Evolutionary conservation across 169 alveolate species (phyloP).

Genomic region (Plasmodium gallinaceum): DNA sequence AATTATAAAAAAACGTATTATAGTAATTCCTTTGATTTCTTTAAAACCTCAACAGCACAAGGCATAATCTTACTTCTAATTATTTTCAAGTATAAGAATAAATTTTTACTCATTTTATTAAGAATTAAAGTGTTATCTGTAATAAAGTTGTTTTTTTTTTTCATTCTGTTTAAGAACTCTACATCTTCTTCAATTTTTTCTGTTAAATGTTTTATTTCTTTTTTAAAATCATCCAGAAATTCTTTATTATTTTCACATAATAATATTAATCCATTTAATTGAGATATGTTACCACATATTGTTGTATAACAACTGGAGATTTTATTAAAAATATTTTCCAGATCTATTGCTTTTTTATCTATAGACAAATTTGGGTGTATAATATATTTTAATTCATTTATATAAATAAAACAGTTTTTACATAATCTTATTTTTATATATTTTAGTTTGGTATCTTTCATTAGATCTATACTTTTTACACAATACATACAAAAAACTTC

Average conservation of each 20-base stretch:
- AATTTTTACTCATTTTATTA: conserved; percentile 61
- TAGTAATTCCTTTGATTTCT: conserved; percentile 46
- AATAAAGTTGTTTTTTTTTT: conserved; percentile 37
- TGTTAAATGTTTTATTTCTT: conserved; percentile 30
- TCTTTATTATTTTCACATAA: conserved; percentile 70
- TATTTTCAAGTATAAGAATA: conserved; percentile 38
- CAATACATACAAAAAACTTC: conserved; percentile 55
- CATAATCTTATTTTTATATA: conserved; percentile 68
- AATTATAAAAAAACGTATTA: background rate
- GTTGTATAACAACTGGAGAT: conserved; percentile 58
- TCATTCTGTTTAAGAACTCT: conserved; percentile 40
- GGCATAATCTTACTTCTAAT: conserved; percentile 65
- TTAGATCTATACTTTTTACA: conserved; percentile 46
- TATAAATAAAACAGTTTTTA: conserved; percentile 61
- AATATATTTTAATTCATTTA: conserved; percentile 69
- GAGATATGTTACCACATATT: conserved; percentile 56
- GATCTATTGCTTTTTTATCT: conserved; percentile 59
- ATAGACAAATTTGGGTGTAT: conserved; percentile 60
- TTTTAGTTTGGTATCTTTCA: conserved; percentile 59
- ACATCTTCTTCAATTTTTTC: conserved; percentile 47
- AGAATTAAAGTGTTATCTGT: conserved; percentile 36
- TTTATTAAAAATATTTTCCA: conserved; percentile 48
- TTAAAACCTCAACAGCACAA: conserved; percentile 31
- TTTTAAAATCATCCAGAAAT: conserved; percentile 48
- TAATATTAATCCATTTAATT: conserved; percentile 57